Evolutionary conservation across 331 rosid species (phyloP).

Genomic region (Rhamnella rubrinervis): DNA sequence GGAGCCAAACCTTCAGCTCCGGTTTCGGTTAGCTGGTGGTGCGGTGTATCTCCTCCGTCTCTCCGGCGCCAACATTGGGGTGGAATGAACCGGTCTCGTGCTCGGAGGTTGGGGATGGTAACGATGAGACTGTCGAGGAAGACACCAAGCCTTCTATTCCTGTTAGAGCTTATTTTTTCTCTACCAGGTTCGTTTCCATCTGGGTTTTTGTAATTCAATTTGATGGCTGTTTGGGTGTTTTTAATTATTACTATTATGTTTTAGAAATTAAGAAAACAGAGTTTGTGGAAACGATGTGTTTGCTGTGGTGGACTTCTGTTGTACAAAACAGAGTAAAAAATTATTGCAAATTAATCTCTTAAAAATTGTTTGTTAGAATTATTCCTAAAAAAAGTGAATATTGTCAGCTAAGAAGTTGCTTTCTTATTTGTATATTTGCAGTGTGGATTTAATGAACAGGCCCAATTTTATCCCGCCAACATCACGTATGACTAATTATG

Average conservation of each 20-base stretch:
- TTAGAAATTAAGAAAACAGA: neutral
- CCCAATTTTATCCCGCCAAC: conserved; percentile 78
- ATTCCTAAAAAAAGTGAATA: no score
- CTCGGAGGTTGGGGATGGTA: conserved; percentile 51
- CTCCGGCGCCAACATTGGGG: conserved; percentile 48
- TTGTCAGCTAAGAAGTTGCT: neutral
- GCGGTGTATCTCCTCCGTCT: conserved; percentile 50
- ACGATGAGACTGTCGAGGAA: conserved; percentile 34
- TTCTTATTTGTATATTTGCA: conserved; percentile 10
- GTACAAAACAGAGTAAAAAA: no score
- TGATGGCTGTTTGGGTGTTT: neutral
- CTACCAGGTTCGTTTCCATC: conserved; percentile 62
- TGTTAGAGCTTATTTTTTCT: conserved; percentile 81
- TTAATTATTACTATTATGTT: neutral
- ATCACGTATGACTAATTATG: conserved; percentile 88
- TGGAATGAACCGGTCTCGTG: conserved; percentile 75
- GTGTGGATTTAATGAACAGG: conserved; percentile 94
- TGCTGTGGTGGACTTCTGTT: no score
- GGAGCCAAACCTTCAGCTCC: conserved; percentile 8
- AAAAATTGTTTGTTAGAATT: no score
- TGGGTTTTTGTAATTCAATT: neutral
- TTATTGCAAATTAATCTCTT: no score
- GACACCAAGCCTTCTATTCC: conserved; percentile 59
- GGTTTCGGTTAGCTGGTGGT: conserved; percentile 16
- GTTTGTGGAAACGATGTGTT: no score